A percentile compares a stretch with the other conserved stretches of the same genome.
These are phyloP conservation scores for Pythium periplocum DNA, from an alignment of 352 stramenopile genomes.

Conservation along the genomic window DNA sequence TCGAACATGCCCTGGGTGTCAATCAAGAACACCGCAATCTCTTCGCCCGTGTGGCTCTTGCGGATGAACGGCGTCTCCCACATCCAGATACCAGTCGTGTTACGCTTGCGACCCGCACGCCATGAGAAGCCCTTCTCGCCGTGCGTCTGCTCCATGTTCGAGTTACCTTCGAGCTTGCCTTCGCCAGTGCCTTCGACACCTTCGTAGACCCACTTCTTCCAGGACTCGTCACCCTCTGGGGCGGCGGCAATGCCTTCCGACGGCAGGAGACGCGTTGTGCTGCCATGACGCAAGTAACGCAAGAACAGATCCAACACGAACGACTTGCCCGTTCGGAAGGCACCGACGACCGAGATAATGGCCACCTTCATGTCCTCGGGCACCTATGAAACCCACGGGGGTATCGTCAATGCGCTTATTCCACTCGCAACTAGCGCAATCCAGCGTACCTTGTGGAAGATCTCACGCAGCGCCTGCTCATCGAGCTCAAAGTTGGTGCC, in stretches of 20 bases:
- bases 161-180: conserved; percentile 76
- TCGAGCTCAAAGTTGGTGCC: conserved; percentile 84
- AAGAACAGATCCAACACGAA: conserved; percentile 98
- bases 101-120: conserved; percentile 93
- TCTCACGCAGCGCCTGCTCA: conserved; percentile 56
- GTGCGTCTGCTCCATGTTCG: conserved; percentile 73
- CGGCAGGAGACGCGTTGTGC: conserved; percentile 33
- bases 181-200: conserved; percentile 47
- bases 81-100: conserved; percentile 99
- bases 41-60: conserved; percentile 76
- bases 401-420: no score
- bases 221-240: conserved; percentile 33
- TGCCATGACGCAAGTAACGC: conserved; percentile 90
- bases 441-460: conserved; percentile 27
- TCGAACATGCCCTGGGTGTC: conserved; percentile 99
- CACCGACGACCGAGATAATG: conserved; percentile 97
- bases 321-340: conserved; percentile 98
- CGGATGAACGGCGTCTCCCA: conserved; percentile 97
- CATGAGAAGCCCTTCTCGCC: conserved; percentile 93
- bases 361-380: conserved; percentile 95
- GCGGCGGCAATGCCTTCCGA: conserved; percentile 19
- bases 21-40: conserved; percentile 96
- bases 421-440: background rate
- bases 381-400: conserved; percentile 17
- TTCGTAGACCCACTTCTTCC: conserved; percentile 64